phyloP scores from a whole-genome alignment of 106 monocot genomes.

The Dendrobium nobile region DNA sequence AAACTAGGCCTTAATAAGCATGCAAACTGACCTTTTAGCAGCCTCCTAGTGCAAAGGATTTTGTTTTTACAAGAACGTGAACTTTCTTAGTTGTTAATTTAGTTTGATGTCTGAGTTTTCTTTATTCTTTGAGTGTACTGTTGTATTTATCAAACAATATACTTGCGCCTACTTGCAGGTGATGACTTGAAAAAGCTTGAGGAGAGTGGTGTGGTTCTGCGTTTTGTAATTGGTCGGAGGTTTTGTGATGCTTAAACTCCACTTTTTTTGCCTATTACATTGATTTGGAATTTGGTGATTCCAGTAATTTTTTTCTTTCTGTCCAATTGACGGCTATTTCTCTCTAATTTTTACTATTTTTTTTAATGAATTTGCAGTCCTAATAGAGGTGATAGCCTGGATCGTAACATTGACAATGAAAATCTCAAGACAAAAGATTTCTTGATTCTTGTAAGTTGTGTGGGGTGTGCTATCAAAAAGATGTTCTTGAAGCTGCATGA shows the following conservation, averaged over 20 bases:
- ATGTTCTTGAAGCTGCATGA: neutral
- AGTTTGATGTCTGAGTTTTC: neutral
- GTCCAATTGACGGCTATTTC: neutral
- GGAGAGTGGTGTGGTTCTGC: constrained; percentile 77
- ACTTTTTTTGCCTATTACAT: neutral
- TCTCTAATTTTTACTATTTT: neutral
- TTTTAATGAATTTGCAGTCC: constrained; percentile 47
- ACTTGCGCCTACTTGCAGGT: constrained; percentile 37
- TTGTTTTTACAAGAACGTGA: neutral
- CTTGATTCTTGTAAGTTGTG: constrained; percentile 83
- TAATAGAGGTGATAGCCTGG: constrained; percentile 97
- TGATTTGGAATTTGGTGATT: neutral
- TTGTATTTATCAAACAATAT: neutral
- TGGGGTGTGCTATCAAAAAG: neutral
- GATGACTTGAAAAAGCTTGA: constrained; percentile 88
- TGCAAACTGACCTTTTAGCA: neutral
- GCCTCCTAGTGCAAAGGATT: neutral
- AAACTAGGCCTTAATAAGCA: too few species aligned
- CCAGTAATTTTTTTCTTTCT: neutral
- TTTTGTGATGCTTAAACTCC: constrained; percentile 24
- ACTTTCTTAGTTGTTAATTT: neutral
- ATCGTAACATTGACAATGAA: constrained; percentile 87
- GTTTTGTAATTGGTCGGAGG: constrained; percentile 99
- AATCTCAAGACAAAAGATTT: constrained; percentile 78
- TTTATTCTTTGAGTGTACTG: neutral